Percentiles rank a stretch among this genome's conserved stretches.
Evolutionary conservation across 164 flowering plant species (phyloP).

Genomic region (Echeveria elegans): DNA sequence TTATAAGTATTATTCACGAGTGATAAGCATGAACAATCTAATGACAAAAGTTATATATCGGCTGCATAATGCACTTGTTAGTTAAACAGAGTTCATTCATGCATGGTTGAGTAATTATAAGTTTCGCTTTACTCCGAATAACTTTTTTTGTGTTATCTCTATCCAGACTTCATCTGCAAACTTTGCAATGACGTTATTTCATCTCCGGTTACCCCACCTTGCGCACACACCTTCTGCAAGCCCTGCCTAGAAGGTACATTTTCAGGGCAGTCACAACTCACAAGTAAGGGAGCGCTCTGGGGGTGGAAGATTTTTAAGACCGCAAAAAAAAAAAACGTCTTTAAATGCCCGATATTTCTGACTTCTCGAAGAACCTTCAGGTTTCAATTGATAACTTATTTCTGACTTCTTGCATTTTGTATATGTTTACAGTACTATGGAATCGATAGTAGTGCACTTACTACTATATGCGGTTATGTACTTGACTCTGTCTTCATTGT

Average conservation of each 20-base stretch:
- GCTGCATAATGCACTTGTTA: too few relatives aligned
- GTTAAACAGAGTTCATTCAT: too few relatives aligned
- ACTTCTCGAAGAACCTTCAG: conserved; percentile 21
- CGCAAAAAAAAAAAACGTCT: conserved; percentile 19
- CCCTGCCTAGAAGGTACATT: conserved; percentile 18
- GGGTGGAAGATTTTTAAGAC: conserved; percentile 16
- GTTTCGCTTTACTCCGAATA: too few relatives aligned
- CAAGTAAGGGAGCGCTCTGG: conserved; percentile 14
- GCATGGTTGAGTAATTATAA: too few relatives aligned
- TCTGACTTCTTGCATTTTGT: too few relatives aligned
- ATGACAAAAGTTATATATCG: too few relatives aligned
- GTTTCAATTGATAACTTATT: conserved; percentile 1
- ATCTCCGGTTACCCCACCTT: conserved; percentile 23
- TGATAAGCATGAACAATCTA: too few relatives aligned
- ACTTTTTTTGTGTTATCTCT: neutral
- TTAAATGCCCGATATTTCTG: conserved; percentile 27
- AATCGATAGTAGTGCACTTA: too few relatives aligned
- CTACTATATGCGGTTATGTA: too few relatives aligned
- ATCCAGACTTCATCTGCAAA: conserved; percentile 16
- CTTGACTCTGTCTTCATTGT: too few relatives aligned
- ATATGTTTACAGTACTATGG: too few relatives aligned
- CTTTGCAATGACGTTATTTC: conserved; percentile 17
- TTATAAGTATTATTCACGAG: too few relatives aligned
- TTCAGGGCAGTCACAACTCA: conserved; percentile 14
- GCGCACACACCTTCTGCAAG: conserved; percentile 31